phyloP scores from a whole-genome alignment of 2,329 filamentous ascomycete genomes.

The Botrytis fabae region DNA sequence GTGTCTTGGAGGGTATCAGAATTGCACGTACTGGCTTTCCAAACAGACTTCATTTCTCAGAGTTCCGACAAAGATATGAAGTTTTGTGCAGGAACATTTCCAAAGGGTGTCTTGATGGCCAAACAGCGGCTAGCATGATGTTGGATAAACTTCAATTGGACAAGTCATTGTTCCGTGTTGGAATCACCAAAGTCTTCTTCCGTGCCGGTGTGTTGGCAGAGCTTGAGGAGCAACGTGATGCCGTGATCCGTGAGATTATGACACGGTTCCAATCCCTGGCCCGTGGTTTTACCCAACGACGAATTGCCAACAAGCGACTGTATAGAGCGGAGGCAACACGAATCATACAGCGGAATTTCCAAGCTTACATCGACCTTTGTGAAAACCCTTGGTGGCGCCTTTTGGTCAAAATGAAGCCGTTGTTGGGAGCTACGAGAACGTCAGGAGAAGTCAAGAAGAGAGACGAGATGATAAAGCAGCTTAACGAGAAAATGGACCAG shows the following conservation, averaged over 20 bases:
- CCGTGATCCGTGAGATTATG: constrained; percentile 92
- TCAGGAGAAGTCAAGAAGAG: constrained; percentile 92
- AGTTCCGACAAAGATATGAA: constrained; percentile 95
- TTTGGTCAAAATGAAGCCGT: constrained; percentile 89
- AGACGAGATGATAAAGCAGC: constrained; percentile 86
- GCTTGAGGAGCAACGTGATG: constrained; percentile 91
- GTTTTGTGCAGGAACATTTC: constrained; percentile 88
- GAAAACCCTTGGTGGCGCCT: constrained; percentile 97
- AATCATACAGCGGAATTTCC: constrained; percentile 93
- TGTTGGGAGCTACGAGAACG: constrained; percentile 88
- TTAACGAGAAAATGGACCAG: constrained; percentile 79
- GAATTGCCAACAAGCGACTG: constrained; percentile 86
- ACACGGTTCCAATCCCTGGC: constrained; percentile 89
- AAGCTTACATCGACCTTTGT: constrained; percentile 85
- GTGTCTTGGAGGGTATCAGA: constrained; percentile 97
- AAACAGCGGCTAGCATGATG: constrained; percentile 81
- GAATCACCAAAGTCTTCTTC: constrained; percentile 97
- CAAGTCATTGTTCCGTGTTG: constrained; percentile 83
- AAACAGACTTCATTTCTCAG: constrained; percentile 85
- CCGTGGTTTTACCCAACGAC: constrained; percentile 83
- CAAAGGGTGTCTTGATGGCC: constrained; percentile 87
- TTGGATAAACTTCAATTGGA: constrained; percentile 87
- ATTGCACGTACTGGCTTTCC: constrained; percentile 97
- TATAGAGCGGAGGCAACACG: constrained; percentile 93
- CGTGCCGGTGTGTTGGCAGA: constrained; percentile 93